These are phyloP conservation scores for Sphagnum magellanicum DNA, from an alignment of 228 moss, liverwort and hornwort species.

Conservation along the genomic window DNA sequence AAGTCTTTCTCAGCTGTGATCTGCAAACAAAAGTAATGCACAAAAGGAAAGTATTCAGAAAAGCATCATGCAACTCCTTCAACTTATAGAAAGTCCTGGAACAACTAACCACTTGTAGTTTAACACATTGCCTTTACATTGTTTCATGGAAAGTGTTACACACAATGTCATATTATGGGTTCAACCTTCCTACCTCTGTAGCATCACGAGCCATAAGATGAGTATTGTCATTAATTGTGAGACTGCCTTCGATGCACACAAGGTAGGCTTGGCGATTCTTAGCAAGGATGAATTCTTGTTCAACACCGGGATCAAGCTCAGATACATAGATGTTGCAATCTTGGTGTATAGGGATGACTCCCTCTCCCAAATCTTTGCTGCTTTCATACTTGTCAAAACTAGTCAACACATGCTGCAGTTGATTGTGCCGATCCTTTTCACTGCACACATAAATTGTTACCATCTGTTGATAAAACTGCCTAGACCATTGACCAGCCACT, in stretches of 20 bases:
- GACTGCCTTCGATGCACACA: slow-evolving; percentile 74
- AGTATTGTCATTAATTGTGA: slow-evolving; percentile 42
- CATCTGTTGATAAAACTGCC: no score
- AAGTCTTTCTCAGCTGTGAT: slow-evolving; percentile 41
- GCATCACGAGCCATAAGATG: slow-evolving; percentile 60
- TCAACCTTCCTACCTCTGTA: slow-evolving; percentile 45
- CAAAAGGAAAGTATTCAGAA: neutral
- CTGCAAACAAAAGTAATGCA: slow-evolving; percentile 28
- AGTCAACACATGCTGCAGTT: slow-evolving; percentile 69
- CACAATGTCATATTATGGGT: neutral
- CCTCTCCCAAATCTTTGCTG: slow-evolving; percentile 54
- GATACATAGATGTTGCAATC: slow-evolving; percentile 71
- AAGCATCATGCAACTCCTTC: neutral
- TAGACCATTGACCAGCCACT: no score
- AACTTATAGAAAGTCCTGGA: neutral
- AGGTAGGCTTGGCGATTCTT: slow-evolving; percentile 66
- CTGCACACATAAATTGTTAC: slow-evolving; percentile 17
- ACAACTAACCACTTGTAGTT: neutral
- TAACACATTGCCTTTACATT: neutral
- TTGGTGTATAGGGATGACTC: slow-evolving; percentile 84
- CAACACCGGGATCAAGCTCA: slow-evolving; percentile 56
- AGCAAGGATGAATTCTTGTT: slow-evolving; percentile 59
- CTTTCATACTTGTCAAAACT: slow-evolving; percentile 45
- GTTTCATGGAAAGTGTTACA: neutral
- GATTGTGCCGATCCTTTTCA: slow-evolving; percentile 66